Evolutionary conservation across 805 yeast species (phyloP).

Genomic region (Myxozyma nipponensis): DNA sequence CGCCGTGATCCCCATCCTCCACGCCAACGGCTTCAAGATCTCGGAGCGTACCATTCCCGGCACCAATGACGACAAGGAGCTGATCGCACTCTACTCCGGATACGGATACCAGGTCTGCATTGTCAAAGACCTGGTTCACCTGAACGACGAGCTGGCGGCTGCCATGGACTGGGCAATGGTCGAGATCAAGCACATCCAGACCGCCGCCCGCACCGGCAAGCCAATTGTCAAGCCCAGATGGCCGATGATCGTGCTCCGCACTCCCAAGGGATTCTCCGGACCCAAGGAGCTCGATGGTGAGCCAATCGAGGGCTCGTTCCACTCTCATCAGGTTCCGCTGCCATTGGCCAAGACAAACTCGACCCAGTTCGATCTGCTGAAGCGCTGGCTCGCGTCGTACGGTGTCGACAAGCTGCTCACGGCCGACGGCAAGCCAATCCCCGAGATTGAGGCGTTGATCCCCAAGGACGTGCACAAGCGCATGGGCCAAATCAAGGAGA

Average conservation of each 20-base stretch:
- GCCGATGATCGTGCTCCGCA: conserved; percentile 30
- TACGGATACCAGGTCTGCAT: conserved; percentile 27
- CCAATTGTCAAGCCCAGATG: conserved; percentile 27
- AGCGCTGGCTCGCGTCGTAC: conserved; percentile 26
- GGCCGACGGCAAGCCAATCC: conserved; percentile 19
- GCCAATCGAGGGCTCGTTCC: conserved; percentile 28
- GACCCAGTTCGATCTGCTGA: conserved; percentile 21
- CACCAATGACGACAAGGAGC: conserved; percentile 26
- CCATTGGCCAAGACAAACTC: conserved; percentile 24
- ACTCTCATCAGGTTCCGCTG: conserved; percentile 30
- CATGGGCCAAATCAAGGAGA: conserved; percentile 27
- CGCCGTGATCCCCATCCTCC: conserved; percentile 28
- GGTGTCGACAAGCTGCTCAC: conserved; percentile 20
- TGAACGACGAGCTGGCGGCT: conserved; percentile 25
- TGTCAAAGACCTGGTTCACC: conserved; percentile 19
- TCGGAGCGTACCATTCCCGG: conserved; percentile 29
- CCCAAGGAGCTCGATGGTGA: conserved; percentile 25
- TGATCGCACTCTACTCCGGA: conserved; percentile 26
- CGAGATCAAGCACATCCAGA: conserved; percentile 23
- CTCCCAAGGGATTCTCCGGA: conserved; percentile 29
- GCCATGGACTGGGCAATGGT: conserved; percentile 26
- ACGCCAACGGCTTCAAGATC: conserved; percentile 30
- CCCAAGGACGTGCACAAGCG: conserved; percentile 20
- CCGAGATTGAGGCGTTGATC: conserved; percentile 16
- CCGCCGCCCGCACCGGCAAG: conserved; percentile 24